Evolutionary conservation across 2,329 filamentous ascomycete genomes (phyloP).

Genomic region (Phyllosticta citriasiana): DNA sequence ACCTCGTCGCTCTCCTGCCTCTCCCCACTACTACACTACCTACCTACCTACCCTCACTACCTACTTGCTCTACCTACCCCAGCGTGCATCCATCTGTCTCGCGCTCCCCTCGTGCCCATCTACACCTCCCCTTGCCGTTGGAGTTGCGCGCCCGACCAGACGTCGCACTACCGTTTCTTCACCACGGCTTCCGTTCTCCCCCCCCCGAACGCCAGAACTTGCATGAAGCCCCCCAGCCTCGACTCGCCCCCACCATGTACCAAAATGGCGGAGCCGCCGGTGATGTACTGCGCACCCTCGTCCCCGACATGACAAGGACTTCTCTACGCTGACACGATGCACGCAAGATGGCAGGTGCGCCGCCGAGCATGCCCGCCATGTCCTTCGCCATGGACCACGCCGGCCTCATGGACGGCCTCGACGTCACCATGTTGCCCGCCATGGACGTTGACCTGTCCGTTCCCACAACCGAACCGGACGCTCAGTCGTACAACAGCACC

Average conservation of each 20-base stretch:
- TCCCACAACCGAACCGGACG: conserved; percentile 18
- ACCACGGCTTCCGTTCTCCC: background rate
- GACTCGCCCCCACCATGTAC: conserved; percentile 20
- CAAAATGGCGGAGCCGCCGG: conserved; percentile 18
- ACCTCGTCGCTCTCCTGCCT: background rate
- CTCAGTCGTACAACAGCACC: conserved; percentile 17
- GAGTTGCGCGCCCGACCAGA: background rate
- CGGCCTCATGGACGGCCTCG: conserved; percentile 31
- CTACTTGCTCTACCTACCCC: background rate
- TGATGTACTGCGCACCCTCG: conserved; percentile 6
- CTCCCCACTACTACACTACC: background rate
- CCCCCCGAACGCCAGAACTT: conserved; percentile 2
- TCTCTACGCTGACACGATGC: conserved; percentile 10
- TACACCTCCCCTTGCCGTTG: background rate
- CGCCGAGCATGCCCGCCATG: conserved; percentile 19
- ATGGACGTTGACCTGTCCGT: conserved; percentile 37
- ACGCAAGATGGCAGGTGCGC: conserved; percentile 5
- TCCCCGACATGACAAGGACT: conserved; percentile 3
- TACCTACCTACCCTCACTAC: no score
- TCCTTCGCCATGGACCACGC: conserved; percentile 21
- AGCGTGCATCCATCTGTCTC: background rate
- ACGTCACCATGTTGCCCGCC: conserved; percentile 34
- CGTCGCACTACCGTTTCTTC: background rate
- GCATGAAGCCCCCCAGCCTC: conserved; percentile 12
- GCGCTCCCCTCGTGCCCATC: background rate